phyloP scores from a whole-genome alignment of 805 yeast genomes.

The Lipomyces yamanashiensis region DNA sequence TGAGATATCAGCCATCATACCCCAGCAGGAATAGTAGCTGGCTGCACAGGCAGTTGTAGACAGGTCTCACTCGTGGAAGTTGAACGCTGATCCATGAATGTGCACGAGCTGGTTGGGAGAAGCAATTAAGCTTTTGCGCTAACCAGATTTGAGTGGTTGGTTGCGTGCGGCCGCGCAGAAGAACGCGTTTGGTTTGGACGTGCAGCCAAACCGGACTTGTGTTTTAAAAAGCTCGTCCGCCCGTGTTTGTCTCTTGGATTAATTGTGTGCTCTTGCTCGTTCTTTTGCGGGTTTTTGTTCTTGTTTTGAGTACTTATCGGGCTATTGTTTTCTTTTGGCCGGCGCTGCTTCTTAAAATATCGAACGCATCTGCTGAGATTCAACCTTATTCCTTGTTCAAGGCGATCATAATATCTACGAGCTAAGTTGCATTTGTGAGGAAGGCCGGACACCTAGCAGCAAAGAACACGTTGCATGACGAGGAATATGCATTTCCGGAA shows the following conservation, averaged over 20 bases:
- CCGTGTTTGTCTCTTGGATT: too few species aligned
- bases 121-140: background rate
- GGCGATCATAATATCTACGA: background rate
- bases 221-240: too few species aligned
- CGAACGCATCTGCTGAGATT: too few species aligned
- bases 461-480: background rate
- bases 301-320: too few species aligned
- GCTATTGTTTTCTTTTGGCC: too few species aligned
- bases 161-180: slow-evolving; percentile 7
- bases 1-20: slow-evolving; percentile 2
- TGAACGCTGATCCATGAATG: background rate
- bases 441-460: background rate
- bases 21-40: too few species aligned
- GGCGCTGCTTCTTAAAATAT: too few species aligned
- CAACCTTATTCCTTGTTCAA: background rate
- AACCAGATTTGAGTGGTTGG: background rate
- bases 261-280: too few species aligned
- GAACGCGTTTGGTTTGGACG: too few species aligned
- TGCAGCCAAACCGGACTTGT: too few species aligned
- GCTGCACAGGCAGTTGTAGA: background rate
- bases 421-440: background rate
- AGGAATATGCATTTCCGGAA: background rate
- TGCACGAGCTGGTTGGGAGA: background rate
- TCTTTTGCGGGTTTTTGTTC: too few species aligned
- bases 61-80: background rate